These are phyloP conservation scores for Suillus spraguei DNA, from an alignment of 768 basidiomycete genomes.

Conservation along the genomic window DNA sequence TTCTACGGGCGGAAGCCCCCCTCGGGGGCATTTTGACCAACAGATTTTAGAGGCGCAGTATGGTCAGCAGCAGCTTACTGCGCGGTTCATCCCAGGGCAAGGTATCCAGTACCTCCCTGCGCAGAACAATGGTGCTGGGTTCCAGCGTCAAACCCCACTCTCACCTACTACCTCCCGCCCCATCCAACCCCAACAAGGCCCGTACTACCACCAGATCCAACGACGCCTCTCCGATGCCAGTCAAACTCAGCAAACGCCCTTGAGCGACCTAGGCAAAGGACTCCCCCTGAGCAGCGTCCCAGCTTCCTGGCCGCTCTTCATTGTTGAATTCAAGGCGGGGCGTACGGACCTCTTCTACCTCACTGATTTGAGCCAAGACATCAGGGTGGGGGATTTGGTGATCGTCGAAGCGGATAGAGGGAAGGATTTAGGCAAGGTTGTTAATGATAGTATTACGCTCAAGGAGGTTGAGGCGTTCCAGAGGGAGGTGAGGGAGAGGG, in stretches of 20 bases:
- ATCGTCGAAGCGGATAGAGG: slow-evolving; percentile 98
- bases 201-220: slow-evolving; percentile 35
- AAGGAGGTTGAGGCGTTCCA: slow-evolving; percentile 92
- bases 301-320: slow-evolving; percentile 85
- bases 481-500: slow-evolving; percentile 70
- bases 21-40: slow-evolving; percentile 48
- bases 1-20: slow-evolving; percentile 53
- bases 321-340: slow-evolving; percentile 97
- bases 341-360: slow-evolving; percentile 94
- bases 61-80: slow-evolving; percentile 43
- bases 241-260: slow-evolving; percentile 21
- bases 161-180: slow-evolving; percentile 46
- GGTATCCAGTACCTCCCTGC: slow-evolving; percentile 60
- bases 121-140: slow-evolving; percentile 33
- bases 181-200: slow-evolving; percentile 31
- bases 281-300: slow-evolving; percentile 86
- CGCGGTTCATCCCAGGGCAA: slow-evolving; percentile 66
- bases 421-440: slow-evolving; percentile 88
- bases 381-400: slow-evolving; percentile 88
- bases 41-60: slow-evolving; percentile 41
- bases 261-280: slow-evolving; percentile 80
- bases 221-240: slow-evolving; percentile 44
- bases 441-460: slow-evolving; percentile 88
- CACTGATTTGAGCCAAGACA: slow-evolving; percentile 63
- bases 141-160: slow-evolving; percentile 50